Conservation (phyloP, 495 filamentous ascomycete species). For the Neurospora sp. region DNA sequence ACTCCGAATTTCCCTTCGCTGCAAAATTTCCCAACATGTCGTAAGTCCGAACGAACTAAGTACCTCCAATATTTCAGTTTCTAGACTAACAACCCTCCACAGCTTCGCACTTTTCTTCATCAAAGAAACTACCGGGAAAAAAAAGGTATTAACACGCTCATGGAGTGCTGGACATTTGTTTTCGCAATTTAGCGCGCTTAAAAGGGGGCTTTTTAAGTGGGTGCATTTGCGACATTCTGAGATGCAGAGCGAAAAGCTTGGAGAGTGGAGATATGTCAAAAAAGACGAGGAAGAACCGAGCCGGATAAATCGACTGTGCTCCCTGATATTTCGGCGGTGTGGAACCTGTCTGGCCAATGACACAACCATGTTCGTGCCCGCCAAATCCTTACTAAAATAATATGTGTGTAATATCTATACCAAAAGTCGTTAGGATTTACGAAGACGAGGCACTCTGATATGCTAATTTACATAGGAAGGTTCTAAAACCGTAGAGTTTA, state of each 20-base stretch:
- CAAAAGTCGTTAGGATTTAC: too few relatives aligned
- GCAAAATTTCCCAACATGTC: not conserved
- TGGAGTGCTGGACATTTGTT: not conserved
- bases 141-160: not conserved
- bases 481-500: too few relatives aligned
- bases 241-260: not conserved
- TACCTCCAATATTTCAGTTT: not conserved
- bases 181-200: not conserved
- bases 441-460: too few relatives aligned
- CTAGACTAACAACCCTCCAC: not conserved
- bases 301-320: too few relatives aligned
- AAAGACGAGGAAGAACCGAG: too few relatives aligned
- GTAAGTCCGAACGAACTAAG: not conserved
- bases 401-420: too few relatives aligned
- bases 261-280: not conserved
- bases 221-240: not conserved
- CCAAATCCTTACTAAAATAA: too few relatives aligned
- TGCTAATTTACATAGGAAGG: too few relatives aligned
- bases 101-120: not conserved
- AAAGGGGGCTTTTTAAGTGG: not conserved
- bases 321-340: too few relatives aligned
- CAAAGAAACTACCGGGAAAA: not conserved
- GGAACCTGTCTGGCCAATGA: too few relatives aligned
- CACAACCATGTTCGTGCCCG: too few relatives aligned
- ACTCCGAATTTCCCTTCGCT: not conserved